Percentiles rank a stretch among this genome's conserved stretches.
Evolutionary conservation across 306 rosid genomes (phyloP).

Genomic region (Glycine tomentella): DNA sequence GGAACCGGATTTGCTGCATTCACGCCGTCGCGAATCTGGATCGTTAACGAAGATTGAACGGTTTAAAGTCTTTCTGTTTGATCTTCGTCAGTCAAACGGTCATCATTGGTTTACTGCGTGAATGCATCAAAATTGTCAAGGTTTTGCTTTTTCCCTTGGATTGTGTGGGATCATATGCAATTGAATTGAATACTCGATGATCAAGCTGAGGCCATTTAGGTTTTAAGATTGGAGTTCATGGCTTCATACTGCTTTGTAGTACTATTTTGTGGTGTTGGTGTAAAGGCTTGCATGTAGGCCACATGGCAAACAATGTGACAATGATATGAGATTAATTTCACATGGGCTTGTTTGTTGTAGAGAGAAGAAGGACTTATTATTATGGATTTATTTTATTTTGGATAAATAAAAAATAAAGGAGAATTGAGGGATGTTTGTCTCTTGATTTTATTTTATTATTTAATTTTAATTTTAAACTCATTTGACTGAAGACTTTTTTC

Average conservation of each 20-base stretch:
- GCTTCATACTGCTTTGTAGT: neutral
- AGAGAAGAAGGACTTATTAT: too few relatives aligned
- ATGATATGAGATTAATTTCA: slow-evolving; percentile 24
- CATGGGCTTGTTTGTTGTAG: slow-evolving; percentile 26
- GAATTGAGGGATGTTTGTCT: slow-evolving; percentile 40
- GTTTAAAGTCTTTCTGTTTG: too few relatives aligned
- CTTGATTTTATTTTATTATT: neutral
- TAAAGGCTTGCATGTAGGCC: slow-evolving; percentile 48
- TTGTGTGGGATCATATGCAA: slow-evolving; percentile 25
- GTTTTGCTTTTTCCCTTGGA: slow-evolving; percentile 16
- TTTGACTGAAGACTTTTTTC: too few relatives aligned
- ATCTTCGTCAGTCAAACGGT: too few relatives aligned
- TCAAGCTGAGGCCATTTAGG: neutral
- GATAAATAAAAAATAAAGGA: neutral
- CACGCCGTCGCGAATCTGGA: too few relatives aligned
- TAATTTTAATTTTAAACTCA: too few relatives aligned
- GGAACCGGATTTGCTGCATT: too few relatives aligned
- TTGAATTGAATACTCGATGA: neutral
- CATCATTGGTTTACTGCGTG: too few relatives aligned
- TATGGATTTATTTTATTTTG: neutral
- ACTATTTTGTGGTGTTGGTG: neutral
- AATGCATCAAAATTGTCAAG: neutral
- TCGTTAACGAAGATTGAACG: too few relatives aligned
- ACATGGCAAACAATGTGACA: slow-evolving; percentile 31
- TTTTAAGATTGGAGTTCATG: neutral